A percentile compares a stretch with the other conserved stretches of the same genome.
These are phyloP conservation scores for Aspergillus unguis DNA, from an alignment of 2,329 filamentous ascomycete genomes.

Conservation along the genomic window DNA sequence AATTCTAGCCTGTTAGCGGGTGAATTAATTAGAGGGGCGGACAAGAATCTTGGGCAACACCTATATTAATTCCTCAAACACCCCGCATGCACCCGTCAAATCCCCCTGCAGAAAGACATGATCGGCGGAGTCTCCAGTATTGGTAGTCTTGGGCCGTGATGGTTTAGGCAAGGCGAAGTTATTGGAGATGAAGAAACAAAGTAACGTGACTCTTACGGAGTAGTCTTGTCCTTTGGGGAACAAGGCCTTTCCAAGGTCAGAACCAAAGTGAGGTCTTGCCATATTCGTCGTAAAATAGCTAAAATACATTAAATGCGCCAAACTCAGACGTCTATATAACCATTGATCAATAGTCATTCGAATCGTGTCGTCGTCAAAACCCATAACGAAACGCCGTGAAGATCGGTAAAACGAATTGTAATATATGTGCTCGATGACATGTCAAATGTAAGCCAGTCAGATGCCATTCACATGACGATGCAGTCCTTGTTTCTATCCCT, in stretches of 20 bases:
- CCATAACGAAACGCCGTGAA: background rate
- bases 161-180: constrained; percentile 5
- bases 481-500: constrained; percentile 43
- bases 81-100: constrained; percentile 1
- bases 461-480: constrained; percentile 38
- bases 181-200: background rate
- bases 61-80: background rate
- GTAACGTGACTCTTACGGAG: background rate
- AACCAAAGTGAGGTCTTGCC: background rate
- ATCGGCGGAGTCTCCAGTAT: background rate
- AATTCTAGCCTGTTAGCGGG: background rate
- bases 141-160: constrained; percentile 2
- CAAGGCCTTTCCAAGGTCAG: background rate
- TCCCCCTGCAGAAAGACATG: background rate
- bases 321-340: constrained; percentile 10
- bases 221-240: background rate
- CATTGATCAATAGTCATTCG: constrained; percentile 10
- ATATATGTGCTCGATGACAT: background rate
- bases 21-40: background rate
- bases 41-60: background rate
- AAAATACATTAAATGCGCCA: constrained; percentile 14
- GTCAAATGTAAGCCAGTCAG: background rate
- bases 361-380: constrained; percentile 10
- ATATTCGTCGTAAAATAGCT: constrained; percentile 9
- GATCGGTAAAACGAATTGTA: background rate